Percentiles rank a stretch among this genome's conserved stretches.
Conservation (phyloP, 306 rosid species). For the Medicago truncatula region DNA sequence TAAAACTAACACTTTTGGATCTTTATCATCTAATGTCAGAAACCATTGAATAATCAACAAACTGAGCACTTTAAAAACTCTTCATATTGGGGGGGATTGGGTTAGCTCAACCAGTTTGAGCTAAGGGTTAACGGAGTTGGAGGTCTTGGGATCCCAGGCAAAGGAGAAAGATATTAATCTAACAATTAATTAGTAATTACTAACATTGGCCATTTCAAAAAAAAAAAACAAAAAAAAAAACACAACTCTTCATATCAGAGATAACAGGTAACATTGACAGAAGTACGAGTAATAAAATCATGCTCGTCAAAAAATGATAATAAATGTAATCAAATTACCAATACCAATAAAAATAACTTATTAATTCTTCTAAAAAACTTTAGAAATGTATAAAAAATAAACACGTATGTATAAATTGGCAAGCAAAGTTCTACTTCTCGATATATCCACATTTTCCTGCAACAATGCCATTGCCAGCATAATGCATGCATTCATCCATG, state of each 20-base stretch:
- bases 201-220: no score
- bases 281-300: constrained; percentile 17
- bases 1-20: not conserved
- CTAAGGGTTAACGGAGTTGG: no score
- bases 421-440: constrained; percentile 11
- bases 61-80: no score
- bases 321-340: constrained; percentile 12
- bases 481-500: constrained; percentile 21
- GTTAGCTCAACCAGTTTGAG: no score
- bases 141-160: no score
- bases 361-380: constrained; percentile 2
- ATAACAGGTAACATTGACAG: constrained; percentile 9
- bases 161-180: no score
- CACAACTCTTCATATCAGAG: no score
- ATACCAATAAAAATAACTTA: not conserved
- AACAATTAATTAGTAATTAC: no score
- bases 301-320: not conserved
- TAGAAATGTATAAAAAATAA: constrained; percentile 1
- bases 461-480: constrained; percentile 12
- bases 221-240: no score
- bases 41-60: not conserved
- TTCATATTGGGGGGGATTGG: no score
- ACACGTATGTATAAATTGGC: not conserved
- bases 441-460: constrained; percentile 19
- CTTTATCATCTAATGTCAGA: not conserved